phyloP scores from a whole-genome alignment of 345 rosid species.

The Atalantia buxifolia region DNA sequence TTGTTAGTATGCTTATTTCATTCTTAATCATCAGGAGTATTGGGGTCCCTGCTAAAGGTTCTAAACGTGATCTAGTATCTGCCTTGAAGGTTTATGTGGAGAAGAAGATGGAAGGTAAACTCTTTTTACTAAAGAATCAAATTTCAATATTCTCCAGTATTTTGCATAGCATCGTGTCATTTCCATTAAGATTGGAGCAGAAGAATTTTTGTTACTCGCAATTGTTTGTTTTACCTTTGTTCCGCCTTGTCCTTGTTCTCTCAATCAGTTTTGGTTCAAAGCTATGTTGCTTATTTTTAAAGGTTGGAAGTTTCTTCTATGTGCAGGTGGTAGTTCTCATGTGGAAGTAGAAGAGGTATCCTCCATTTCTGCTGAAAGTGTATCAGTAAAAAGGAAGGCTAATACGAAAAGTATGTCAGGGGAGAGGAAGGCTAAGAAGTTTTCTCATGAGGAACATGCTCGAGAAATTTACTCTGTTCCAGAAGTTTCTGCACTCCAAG shows the following conservation, averaged over 20 bases:
- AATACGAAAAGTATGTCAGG: constrained; percentile 11
- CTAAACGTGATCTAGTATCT: constrained; percentile 66
- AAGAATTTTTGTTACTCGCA: neutral
- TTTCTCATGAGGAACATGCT: constrained; percentile 20
- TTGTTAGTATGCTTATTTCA: neutral
- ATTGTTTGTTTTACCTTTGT: neutral
- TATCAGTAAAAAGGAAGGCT: constrained; percentile 27
- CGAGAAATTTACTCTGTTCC: constrained; percentile 25
- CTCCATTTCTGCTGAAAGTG: constrained; percentile 25
- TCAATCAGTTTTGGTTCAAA: neutral
- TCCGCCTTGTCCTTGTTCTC: neutral
- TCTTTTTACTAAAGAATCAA: neutral
- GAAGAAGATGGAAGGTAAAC: constrained; percentile 47
- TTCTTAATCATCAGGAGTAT: constrained; percentile 45
- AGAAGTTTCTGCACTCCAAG: constrained; percentile 30
- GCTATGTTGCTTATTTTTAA: constrained; percentile 8
- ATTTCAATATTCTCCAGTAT: constrained; percentile 3
- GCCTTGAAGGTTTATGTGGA: constrained; percentile 54
- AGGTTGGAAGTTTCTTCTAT: neutral
- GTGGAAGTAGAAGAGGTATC: constrained; percentile 24
- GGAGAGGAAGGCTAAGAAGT: constrained; percentile 22
- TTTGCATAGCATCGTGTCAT: neutral
- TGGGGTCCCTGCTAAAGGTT: constrained; percentile 76
- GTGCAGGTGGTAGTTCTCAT: constrained; percentile 44
- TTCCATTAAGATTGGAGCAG: neutral